phyloP scores from a whole-genome alignment of 78 protist genomes.

The Chrysochromulina tobinii region DNA sequence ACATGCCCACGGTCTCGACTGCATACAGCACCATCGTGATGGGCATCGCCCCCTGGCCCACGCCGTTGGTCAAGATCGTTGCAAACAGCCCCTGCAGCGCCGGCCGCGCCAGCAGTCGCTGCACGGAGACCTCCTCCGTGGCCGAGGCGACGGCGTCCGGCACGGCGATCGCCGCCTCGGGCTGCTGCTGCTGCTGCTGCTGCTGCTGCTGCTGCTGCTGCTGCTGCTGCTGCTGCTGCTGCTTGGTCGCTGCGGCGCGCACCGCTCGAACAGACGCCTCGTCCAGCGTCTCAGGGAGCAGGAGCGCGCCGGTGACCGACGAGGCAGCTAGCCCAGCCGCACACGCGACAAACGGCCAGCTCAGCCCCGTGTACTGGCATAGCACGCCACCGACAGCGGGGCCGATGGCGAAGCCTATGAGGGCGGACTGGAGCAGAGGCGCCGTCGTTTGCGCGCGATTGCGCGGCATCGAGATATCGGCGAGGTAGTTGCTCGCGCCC shows the following conservation, averaged over 20 bases:
- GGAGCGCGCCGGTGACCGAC: neutral
- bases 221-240: neutral
- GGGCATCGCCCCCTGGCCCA: neutral
- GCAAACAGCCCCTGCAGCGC: neutral
- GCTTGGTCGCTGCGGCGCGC: neutral
- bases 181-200: no score
- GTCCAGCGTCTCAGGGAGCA: slow-evolving; percentile 35
- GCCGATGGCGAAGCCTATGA: neutral
- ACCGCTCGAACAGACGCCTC: neutral
- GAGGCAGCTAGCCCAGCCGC: neutral
- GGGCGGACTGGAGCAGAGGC: slow-evolving; percentile 6
- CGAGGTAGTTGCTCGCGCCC: slow-evolving; percentile 16
- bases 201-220: neutral
- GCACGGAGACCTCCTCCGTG: no score
- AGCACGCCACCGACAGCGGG: slow-evolving; percentile 23
- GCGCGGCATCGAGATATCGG: slow-evolving; percentile 29
- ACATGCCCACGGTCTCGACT: neutral
- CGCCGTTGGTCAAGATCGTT: neutral
- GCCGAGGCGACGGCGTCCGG: neutral
- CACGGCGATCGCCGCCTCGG: no score
- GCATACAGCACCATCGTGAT: neutral
- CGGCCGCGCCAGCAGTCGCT: neutral
- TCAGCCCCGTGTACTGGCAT: neutral
- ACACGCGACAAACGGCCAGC: neutral
- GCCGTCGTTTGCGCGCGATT: slow-evolving; percentile 40